Base-by-base conservation (phyloP, 345 rosid genomes). In the Draba incana region DNA sequence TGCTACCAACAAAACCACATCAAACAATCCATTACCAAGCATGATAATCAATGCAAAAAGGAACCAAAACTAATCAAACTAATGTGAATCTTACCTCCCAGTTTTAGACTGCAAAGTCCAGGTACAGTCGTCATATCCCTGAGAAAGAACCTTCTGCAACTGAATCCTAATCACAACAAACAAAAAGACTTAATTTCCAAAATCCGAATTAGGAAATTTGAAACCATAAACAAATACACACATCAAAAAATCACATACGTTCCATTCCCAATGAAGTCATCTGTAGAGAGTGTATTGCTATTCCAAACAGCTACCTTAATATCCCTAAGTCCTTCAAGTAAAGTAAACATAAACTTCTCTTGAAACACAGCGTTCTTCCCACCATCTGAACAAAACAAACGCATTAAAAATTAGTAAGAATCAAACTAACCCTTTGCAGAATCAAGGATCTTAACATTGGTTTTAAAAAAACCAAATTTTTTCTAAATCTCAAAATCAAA, bases 251-350 rank as follows among this genome's bases (percentile, higher is more conserved):
- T 4, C 8, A 69, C 79, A 83, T 85, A 93, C 97, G 88, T 87
- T 78, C 88, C 98, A 38, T 73, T 83, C 61, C 98, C 97, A 53
- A 93, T 90, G 77, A 93, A 93, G 67, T 87, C 92, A 60, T 93
- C 88, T 2, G 55, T 62, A 3, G 86, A 66, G 30, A 90, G 43
- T 23, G 84, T 83, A 56, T 93, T 93, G 81, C 90, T 90, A 80
- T 90, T 88, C 95, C 89, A 88, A 6, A 91, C 98, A 33, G 58
- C 61, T 12, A 86, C 35, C 45, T 70, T 78, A 30, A 91, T 8
- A 77, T 91, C 96, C 73, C 89, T 85, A 35, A 89, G 83, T 16
- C 98, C 97, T 82, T 91, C 98, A 59, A 94, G 80, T 66, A 94
- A 59, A 25, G 78, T 75, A 67, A 87, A 82, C 53, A 82, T 80